Evolutionary conservation across 495 filamentous ascomycete species (phyloP).

Genomic region (Lasiosphaeria miniovina): DNA sequence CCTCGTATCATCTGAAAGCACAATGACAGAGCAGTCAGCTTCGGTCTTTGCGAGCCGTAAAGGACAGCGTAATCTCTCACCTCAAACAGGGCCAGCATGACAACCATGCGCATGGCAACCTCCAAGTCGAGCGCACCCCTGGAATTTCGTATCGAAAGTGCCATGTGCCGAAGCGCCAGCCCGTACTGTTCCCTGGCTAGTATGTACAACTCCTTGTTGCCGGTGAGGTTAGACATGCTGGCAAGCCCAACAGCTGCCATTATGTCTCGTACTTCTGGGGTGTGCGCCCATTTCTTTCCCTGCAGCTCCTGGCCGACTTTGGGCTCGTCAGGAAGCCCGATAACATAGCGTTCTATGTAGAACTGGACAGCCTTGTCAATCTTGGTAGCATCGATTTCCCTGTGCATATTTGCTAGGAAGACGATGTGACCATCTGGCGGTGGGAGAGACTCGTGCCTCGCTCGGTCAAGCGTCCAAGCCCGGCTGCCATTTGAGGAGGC

Average conservation of each 20-base stretch:
- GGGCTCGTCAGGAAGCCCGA: constrained; percentile 47
- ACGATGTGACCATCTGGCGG: constrained; percentile 7
- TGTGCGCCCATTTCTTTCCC: constrained; percentile 24
- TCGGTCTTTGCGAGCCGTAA: background rate
- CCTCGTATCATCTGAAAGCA: constrained; percentile 19
- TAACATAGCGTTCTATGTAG: constrained; percentile 45
- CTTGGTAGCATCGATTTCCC: constrained; percentile 25
- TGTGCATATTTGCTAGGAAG: constrained; percentile 6
- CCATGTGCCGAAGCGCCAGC: constrained; percentile 36
- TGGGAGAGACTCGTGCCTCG: constrained; percentile 12
- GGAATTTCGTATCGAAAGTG: constrained; percentile 29
- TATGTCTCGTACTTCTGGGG: constrained; percentile 31
- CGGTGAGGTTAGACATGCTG: constrained; percentile 41
- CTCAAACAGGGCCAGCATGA: constrained; percentile 48
- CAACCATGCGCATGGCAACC: constrained; percentile 32
- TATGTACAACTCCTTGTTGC: constrained; percentile 40
- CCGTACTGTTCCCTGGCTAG: constrained; percentile 43
- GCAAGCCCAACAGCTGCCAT: constrained; percentile 49
- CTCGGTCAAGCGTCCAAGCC: constrained; percentile 3
- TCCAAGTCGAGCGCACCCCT: constrained; percentile 23
- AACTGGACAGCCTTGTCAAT: constrained; percentile 46
- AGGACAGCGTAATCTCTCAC: constrained; percentile 22
- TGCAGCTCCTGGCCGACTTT: constrained; percentile 30
- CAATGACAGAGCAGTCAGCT: background rate
- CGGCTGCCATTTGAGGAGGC: constrained; percentile 11